A percentile compares a stretch with the other conserved stretches of the same genome.
These are phyloP conservation scores for Lotus japonicus DNA, from an alignment of 306 rosid species.

Conservation along the genomic window DNA sequence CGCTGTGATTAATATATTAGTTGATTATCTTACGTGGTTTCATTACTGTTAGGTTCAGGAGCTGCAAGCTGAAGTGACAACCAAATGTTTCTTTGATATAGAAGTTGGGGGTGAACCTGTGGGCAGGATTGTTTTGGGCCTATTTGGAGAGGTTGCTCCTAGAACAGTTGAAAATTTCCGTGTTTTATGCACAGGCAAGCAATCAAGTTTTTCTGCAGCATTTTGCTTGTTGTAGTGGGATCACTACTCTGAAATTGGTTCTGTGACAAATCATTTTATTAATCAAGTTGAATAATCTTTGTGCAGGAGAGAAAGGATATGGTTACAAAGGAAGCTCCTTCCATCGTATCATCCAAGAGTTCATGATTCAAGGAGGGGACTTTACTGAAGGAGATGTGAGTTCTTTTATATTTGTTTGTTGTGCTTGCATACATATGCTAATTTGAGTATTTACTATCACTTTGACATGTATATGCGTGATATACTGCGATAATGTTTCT, in stretches of 20 bases:
- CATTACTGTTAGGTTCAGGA: constrained; percentile 43
- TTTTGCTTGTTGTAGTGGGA: constrained; percentile 6
- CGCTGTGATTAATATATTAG: background rate
- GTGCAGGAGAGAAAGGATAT: constrained; percentile 87
- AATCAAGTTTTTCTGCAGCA: background rate
- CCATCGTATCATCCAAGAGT: constrained; percentile 86
- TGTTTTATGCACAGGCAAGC: constrained; percentile 83
- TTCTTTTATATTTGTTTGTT: constrained; percentile 6
- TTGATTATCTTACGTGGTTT: constrained; percentile 15
- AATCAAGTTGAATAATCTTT: constrained; percentile 18
- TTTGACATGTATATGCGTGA: background rate
- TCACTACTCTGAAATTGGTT: constrained; percentile 4
- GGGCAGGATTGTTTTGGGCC: constrained; percentile 66
- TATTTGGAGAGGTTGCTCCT: constrained; percentile 75
- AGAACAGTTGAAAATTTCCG: constrained; percentile 81
- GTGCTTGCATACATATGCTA: background rate
- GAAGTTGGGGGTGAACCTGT: constrained; percentile 66
- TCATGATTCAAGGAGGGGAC: constrained; percentile 99
- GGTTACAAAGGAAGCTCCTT: constrained; percentile 90
- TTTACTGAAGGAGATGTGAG: constrained; percentile 81
- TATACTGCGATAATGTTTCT: background rate
- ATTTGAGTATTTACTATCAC: background rate
- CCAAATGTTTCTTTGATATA: constrained; percentile 70
- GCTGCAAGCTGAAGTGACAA: constrained; percentile 75
- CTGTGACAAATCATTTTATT: background rate